Percentiles rank a stretch among this genome's conserved stretches.
Conservation (phyloP, 192 early-diverging fungal species). For the Coemansia sp. region DNA sequence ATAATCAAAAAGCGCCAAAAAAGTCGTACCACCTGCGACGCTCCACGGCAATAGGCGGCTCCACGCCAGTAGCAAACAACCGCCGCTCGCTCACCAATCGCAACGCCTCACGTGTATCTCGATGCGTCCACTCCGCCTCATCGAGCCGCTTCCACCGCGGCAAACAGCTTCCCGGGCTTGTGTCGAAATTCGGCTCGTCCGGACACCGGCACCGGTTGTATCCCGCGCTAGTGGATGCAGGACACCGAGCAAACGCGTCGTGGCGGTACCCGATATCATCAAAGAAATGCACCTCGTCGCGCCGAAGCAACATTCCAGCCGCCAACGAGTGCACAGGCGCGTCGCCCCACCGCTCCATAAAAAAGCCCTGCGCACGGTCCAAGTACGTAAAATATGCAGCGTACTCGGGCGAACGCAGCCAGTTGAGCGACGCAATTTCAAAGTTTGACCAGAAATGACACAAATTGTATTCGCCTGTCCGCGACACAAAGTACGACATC, state of each 20-base stretch:
- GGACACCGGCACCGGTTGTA: slow-evolving; percentile 35
- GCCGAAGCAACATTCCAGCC: slow-evolving; percentile 57
- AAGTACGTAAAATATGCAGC: slow-evolving; percentile 63
- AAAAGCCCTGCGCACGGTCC: slow-evolving; percentile 71
- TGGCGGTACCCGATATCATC: slow-evolving; percentile 73
- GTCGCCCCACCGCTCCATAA: slow-evolving; percentile 80
- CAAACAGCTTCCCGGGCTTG: slow-evolving; percentile 28
- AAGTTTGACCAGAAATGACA: slow-evolving; percentile 86
- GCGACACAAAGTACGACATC: slow-evolving; percentile 41
- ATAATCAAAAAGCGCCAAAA: slow-evolving; percentile 20
- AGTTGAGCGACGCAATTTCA: slow-evolving; percentile 69
- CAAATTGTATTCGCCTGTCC: slow-evolving; percentile 57
- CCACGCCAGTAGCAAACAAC: not conserved
- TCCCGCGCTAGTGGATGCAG: not conserved
- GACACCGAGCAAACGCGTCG: slow-evolving; percentile 39
- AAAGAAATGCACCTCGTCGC: slow-evolving; percentile 67
- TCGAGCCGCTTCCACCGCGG: slow-evolving; percentile 27
- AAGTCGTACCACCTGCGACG: slow-evolving; percentile 44
- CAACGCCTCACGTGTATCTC: slow-evolving; percentile 34
- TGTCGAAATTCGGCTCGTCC: slow-evolving; percentile 31
- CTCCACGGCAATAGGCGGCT: slow-evolving; percentile 26
- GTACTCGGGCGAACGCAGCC: slow-evolving; percentile 62
- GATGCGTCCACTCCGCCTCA: slow-evolving; percentile 18
- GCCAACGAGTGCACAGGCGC: slow-evolving; percentile 74
- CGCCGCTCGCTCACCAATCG: slow-evolving; percentile 19